phyloP scores from a whole-genome alignment of 164 flowering plant genomes.

The Aristolochia contorta region DNA sequence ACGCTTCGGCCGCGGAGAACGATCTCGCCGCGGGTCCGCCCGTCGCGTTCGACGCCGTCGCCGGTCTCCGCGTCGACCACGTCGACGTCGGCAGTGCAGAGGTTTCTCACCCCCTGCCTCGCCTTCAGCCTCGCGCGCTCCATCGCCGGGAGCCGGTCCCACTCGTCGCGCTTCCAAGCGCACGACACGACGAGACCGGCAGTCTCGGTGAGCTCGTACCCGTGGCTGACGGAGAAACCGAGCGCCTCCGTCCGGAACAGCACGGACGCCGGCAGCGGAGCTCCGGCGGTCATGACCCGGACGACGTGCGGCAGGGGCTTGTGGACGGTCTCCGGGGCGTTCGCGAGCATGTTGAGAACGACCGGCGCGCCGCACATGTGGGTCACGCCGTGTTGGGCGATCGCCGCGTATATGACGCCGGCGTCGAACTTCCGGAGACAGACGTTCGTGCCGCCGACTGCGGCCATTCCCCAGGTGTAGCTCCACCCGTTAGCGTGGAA shows the following conservation, averaged over 20 bases:
- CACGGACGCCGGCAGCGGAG: constrained; percentile 44
- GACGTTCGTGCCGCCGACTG: constrained; percentile 44
- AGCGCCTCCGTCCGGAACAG: constrained; percentile 26
- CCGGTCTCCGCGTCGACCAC: constrained; percentile 27
- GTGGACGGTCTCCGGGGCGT: constrained; percentile 9
- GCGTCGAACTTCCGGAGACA: constrained; percentile 41
- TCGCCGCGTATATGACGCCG: constrained; percentile 9
- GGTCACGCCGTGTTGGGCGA: constrained; percentile 26
- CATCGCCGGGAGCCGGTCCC: constrained; percentile 33
- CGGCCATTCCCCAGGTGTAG: constrained; percentile 46
- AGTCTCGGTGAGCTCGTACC: constrained; percentile 50
- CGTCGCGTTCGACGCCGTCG: constrained; percentile 24
- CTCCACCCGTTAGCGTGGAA: constrained; percentile 59
- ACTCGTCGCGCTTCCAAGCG: constrained; percentile 39
- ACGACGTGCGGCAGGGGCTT: constrained; percentile 21
- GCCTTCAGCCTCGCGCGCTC: constrained; percentile 39
- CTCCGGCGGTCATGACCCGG: constrained; percentile 37
- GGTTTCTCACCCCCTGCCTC: constrained; percentile 35
- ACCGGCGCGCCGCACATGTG: constrained; percentile 55
- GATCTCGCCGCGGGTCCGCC: constrained; percentile 32
- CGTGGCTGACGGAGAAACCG: constrained; percentile 39
- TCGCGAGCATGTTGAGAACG: constrained; percentile 44
- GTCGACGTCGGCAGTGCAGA: constrained; percentile 21
- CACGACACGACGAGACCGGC: constrained; percentile 30
- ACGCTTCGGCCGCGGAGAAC: constrained; percentile 29